A percentile compares a stretch with the other conserved stretches of the same genome.
These are phyloP conservation scores for Phellinidium pouzarii DNA, from an alignment of 1,284 basidiomycete genomes.

Conservation along the genomic window DNA sequence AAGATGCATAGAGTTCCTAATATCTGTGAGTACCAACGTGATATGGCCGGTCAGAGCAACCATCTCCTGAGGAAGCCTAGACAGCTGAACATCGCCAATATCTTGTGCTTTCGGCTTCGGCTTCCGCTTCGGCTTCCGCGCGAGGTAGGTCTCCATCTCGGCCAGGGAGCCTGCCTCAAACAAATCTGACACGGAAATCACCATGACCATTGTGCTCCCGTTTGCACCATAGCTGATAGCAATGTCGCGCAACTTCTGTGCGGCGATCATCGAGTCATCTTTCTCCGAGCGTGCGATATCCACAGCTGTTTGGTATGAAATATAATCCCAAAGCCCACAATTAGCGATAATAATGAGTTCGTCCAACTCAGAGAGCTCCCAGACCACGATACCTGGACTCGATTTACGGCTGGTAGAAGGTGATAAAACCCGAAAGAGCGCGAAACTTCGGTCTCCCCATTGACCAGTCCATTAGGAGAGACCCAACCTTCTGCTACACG, in stretches of 20 bases:
- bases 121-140: no score
- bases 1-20: constrained; percentile 92
- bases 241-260: constrained; percentile 94
- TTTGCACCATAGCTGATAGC: constrained; percentile 96
- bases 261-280: constrained; percentile 92
- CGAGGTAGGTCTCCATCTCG: constrained; percentile 35
- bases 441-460: constrained; percentile 89
- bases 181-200: constrained; percentile 78
- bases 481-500: constrained; percentile 94
- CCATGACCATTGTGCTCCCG: constrained; percentile 97
- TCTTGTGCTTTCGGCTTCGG: constrained; percentile 35
- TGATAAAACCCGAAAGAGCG: constrained; percentile 94
- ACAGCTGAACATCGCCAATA: constrained; percentile 46
- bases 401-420: constrained; percentile 88
- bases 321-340: constrained; percentile 88
- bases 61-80: constrained; percentile 76
- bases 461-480: constrained; percentile 88
- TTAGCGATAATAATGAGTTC: constrained; percentile 98
- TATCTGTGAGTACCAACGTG: constrained; percentile 97
- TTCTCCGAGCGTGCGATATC: constrained; percentile 88
- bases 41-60: constrained; percentile 85
- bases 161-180: constrained; percentile 51
- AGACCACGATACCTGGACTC: constrained; percentile 69
- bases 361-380: constrained; percentile 78
- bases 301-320: constrained; percentile 94